Evolutionary conservation across 2,329 filamentous ascomycete genomes (phyloP).

Genomic region (Hymenoscyphus infarciens): DNA sequence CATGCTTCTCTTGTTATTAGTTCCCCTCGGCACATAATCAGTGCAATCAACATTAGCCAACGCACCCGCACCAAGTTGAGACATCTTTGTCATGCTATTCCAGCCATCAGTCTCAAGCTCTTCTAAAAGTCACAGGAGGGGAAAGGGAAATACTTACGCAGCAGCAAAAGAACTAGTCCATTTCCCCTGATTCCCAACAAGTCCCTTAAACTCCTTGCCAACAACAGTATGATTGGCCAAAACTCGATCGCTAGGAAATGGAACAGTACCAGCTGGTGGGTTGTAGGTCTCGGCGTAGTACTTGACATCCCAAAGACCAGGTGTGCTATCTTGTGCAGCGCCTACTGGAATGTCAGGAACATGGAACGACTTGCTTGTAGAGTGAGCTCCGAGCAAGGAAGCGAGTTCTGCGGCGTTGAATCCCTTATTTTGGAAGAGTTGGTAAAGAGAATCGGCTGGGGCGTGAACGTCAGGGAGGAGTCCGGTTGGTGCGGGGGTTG

Average conservation of each 20-base stretch:
- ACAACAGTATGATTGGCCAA: slow-evolving; percentile 82
- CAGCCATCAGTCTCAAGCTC: background rate
- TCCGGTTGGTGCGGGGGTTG: background rate
- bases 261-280: slow-evolving; percentile 46
- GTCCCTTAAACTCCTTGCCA: slow-evolving; percentile 36
- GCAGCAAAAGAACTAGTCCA: slow-evolving; percentile 36
- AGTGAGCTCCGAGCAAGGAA: slow-evolving; percentile 39
- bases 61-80: slow-evolving; percentile 17
- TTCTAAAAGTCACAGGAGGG: background rate
- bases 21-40: slow-evolving; percentile 12
- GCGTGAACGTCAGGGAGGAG: slow-evolving; percentile 6
- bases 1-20: slow-evolving; percentile 1
- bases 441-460: slow-evolving; percentile 21
- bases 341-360: slow-evolving; percentile 29
- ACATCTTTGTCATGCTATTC: slow-evolving; percentile 16
- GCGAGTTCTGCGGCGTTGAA: slow-evolving; percentile 38
- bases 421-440: slow-evolving; percentile 37
- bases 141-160: slow-evolving; percentile 17
- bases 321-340: slow-evolving; percentile 35
- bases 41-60: slow-evolving; percentile 20
- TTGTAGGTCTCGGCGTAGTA: slow-evolving; percentile 36
- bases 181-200: slow-evolving; percentile 35
- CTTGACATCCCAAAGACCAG: slow-evolving; percentile 38
- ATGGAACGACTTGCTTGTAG: slow-evolving; percentile 33
- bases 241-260: slow-evolving; percentile 89